Evolutionary conservation across 1,284 basidiomycete species (phyloP), one percentile per base, ranked within the genome.

Genomic region (Cryptococcus floricola): DNA sequence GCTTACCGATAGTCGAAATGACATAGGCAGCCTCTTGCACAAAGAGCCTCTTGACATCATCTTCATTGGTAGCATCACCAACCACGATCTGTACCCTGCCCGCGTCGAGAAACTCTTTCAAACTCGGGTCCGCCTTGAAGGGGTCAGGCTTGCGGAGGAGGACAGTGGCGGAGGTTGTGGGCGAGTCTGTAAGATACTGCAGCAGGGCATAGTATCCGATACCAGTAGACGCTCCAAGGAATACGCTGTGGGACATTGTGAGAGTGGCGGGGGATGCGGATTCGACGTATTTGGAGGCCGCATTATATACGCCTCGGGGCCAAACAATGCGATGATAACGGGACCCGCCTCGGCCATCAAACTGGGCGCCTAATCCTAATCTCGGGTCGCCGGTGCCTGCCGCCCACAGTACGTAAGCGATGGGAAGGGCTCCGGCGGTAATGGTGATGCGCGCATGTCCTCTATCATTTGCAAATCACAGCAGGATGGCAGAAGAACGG

Each of bases 401-500:
- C 23, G 23, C 23, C 23, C 23, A 23, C 23, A 23, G 23, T 23
- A 23, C 23, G 19, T 19, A 23, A 23, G 23, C 23, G 23, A 23
- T 2, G 2, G 19, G 19, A 19, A 19, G n/a, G n/a, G n/a, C n/a
- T n/a, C 23, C 23, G 23, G 23, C 23, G 23, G 23, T 2, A 23
- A 23, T 23, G 23, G 23, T 23, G 23, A 23, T 23, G 23, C 23
- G 23, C 23, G 23, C 23, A 23, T 23, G 23, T 23, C 23, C 31
- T 34, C 31, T 34, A 34, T 34, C 31, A 23, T 23, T 3, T 23
- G 23, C 23, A 23, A 23, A 23, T 2, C 23, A 23, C 23, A 23
- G 13, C 18, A 46, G 4, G 2, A 68, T 68, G 68, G 58, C 59
- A 19, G 58, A 70, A 52, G 76, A 77, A 52, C 57, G 60, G 45